Evolutionary conservation across 2,329 filamentous ascomycete species (phyloP), one percentile per base, ranked within the genome.

Genomic region (Stagonosporopsis cucurbitacearum): DNA sequence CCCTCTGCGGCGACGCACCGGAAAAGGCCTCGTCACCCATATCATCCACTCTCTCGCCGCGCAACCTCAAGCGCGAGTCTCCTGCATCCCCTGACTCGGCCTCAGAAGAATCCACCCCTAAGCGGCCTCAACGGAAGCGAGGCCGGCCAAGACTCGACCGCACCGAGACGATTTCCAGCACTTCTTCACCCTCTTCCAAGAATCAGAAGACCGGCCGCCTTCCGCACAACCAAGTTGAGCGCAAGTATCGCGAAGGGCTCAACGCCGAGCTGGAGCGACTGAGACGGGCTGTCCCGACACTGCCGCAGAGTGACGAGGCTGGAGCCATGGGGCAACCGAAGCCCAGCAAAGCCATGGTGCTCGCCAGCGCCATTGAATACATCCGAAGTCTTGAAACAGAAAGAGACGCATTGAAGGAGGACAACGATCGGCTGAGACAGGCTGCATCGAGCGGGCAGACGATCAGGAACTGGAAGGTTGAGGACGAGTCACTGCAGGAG

Each of bases 211-310:
- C 64, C 17, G 59, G 47, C 35, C 69, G 67, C 20, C 61, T 67
- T n/a, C 73, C 73, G 12, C 72, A 75, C 62, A 75, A 75, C 46
- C 71, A 75, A 50, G 65, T 53, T 41, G 71, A 67, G 32, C 63
- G 65, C 49, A 67, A 67, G 45, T 67, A 67, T 42, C 65, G 65
- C 37, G 65, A 67, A 43, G 70, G 70, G 15, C 62, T 73, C 22
- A 73, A 73, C 33, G 63, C 65, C 2, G 68, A 72, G 35, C 57
- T 73, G 39, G 70, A 73, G 43, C 57, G 70, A 30, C 54, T 73
- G 23, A 54, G 69, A 35, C 59, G 52, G 8, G 67, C 69, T 12
- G 64, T 73, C 4, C 70, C 69, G 3, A 69, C 69, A 3, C 63
- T 77, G 5, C 59, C 68, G 5, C 72, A 74, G 46, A 64, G 62